Evolutionary conservation across 2,329 filamentous ascomycete genomes (phyloP).

Genomic region (Xylaria sp.): DNA sequence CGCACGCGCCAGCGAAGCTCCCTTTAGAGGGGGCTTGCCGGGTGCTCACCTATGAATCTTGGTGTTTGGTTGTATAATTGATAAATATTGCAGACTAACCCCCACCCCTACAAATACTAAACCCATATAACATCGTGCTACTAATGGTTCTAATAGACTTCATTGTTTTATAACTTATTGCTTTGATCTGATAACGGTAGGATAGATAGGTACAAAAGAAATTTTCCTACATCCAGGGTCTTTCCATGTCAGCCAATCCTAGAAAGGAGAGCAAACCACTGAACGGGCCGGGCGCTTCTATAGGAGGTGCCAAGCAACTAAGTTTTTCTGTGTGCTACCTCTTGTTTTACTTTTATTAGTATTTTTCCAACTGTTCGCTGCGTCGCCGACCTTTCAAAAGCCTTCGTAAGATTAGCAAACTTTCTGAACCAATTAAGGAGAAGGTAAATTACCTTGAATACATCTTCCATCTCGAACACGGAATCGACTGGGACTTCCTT

Average conservation of each 20-base stretch:
- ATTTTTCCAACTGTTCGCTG: constrained; percentile 39
- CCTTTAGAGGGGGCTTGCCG: no score
- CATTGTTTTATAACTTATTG: not conserved
- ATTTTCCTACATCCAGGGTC: not conserved
- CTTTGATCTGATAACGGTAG: no score
- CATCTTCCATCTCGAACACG: constrained; percentile 36
- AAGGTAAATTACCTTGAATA: constrained; percentile 28
- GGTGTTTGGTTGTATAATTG: not conserved
- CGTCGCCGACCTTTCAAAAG: constrained; percentile 35
- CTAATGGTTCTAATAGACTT: not conserved
- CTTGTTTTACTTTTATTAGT: constrained; percentile 28
- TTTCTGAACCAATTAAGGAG: not conserved
- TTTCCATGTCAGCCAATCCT: not conserved
- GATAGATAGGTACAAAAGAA: not conserved
- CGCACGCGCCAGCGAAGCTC: no score
- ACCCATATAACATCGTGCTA: not conserved
- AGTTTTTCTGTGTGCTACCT: not conserved
- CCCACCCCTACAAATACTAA: not conserved
- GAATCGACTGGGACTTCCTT: constrained; percentile 39
- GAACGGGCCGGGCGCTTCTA: not conserved
- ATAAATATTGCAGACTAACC: not conserved
- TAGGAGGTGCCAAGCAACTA: not conserved
- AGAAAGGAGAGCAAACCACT: not conserved
- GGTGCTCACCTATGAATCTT: no score
- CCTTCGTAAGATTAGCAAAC: constrained; percentile 23